Evolutionary conservation across 768 basidiomycete species (phyloP).

Genomic region (Strobilomyces dryophilus): DNA sequence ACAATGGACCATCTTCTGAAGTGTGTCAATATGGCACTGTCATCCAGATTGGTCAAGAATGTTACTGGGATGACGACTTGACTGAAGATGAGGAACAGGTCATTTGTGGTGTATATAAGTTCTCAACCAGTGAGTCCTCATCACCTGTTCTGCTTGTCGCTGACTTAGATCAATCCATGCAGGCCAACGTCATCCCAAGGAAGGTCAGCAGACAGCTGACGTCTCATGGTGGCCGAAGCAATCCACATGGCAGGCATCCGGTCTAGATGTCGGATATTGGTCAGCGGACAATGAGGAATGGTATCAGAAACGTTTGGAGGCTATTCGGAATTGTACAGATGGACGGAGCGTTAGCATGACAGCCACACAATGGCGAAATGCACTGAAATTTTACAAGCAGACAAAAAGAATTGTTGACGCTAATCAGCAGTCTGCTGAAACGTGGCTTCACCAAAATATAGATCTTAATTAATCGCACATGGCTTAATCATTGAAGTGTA

Average conservation of each 20-base stretch:
- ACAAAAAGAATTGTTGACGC: too few species aligned
- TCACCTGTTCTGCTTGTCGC: too few species aligned
- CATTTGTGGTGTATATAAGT: slow-evolving; percentile 1
- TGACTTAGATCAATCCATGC: too few species aligned
- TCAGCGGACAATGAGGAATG: neutral
- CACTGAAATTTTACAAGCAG: too few species aligned
- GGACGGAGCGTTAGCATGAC: too few species aligned
- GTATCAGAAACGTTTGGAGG: neutral
- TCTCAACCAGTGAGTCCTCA: neutral
- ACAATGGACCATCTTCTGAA: neutral
- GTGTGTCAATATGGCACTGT: neutral
- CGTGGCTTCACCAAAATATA: too few species aligned
- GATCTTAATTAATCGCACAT: too few species aligned
- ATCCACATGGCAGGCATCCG: neutral
- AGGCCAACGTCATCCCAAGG: too few species aligned
- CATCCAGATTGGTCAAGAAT: neutral
- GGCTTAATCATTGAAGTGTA: too few species aligned
- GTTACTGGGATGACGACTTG: neutral
- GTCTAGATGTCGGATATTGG: neutral
- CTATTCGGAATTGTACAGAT: too few species aligned
- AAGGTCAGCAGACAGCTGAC: neutral
- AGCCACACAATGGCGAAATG: too few species aligned
- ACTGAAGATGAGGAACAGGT: neutral
- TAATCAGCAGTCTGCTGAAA: too few species aligned
- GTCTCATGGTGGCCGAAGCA: slow-evolving; percentile 9